phyloP scores from a whole-genome alignment of 306 rosid genomes.

The Spatholobus suberectus region DNA sequence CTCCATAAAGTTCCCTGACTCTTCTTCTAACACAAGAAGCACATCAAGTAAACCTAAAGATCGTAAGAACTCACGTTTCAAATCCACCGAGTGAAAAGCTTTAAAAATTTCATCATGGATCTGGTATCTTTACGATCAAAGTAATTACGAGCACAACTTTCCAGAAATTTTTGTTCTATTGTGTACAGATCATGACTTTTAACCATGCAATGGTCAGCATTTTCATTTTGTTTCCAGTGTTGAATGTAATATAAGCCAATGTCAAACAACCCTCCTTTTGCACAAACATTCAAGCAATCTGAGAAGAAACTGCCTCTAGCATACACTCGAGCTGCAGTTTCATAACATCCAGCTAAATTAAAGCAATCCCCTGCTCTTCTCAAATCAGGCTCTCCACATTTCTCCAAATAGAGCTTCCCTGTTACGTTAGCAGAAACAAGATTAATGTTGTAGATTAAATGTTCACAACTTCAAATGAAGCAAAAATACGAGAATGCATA shows the following conservation, averaged over 20 bases:
- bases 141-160: conserved; percentile 67
- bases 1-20: conserved; percentile 64
- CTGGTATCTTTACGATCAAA: conserved; percentile 48
- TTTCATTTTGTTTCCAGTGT: conserved; percentile 63
- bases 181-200: conserved; percentile 37
- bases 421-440: conserved; percentile 35
- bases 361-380: conserved; percentile 77
- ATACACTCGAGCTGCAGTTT: conserved; percentile 65
- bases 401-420: conserved; percentile 70
- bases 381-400: conserved; percentile 59
- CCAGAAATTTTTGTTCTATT: conserved; percentile 64
- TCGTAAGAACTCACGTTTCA: conserved; percentile 64
- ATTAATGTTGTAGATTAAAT: background rate
- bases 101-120: conserved; percentile 76
- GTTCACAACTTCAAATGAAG: background rate
- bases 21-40: conserved; percentile 72
- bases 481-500: background rate
- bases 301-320: conserved; percentile 63
- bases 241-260: conserved; percentile 62
- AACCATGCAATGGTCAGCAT: conserved; percentile 31
- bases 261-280: conserved; percentile 61
- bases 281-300: conserved; percentile 64
- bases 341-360: conserved; percentile 54
- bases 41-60: conserved; percentile 57
- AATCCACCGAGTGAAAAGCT: conserved; percentile 62